Evolutionary conservation across 2,329 filamentous ascomycete species (phyloP).

Genomic region (Fonsecaea nubica): DNA sequence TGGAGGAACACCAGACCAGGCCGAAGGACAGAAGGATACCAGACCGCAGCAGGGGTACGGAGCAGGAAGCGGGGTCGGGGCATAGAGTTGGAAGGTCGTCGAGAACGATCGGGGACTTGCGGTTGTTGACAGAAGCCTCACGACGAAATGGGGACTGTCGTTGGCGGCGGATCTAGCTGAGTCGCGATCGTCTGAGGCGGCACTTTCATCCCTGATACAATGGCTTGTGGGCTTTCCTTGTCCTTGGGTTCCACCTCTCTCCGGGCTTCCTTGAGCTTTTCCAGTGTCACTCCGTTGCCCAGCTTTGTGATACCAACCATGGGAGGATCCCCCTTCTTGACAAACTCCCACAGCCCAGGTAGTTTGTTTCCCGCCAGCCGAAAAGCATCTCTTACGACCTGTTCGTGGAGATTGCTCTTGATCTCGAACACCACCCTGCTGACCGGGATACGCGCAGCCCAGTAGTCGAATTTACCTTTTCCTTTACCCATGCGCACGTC

Average conservation of each 20-base stretch:
- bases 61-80: conserved; percentile 62
- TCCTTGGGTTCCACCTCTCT: conserved; percentile 62
- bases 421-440: conserved; percentile 93
- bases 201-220: conserved; percentile 44
- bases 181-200: conserved; percentile 47
- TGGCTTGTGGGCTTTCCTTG: conserved; percentile 39
- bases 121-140: conserved; percentile 10
- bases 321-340: conserved; percentile 86
- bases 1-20: conserved; percentile 50
- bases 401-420: conserved; percentile 90
- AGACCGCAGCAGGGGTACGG: conserved; percentile 63
- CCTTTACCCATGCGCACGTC: conserved; percentile 99
- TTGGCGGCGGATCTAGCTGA: conserved; percentile 40
- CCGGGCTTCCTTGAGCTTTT: conserved; percentile 81
- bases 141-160: conserved; percentile 26
- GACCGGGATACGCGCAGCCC: conserved; percentile 87
- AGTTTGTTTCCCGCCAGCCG: conserved; percentile 92
- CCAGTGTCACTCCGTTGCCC: conserved; percentile 77
- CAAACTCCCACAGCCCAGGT: conserved; percentile 85
- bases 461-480: conserved; percentile 96
- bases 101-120: neutral
- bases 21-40: conserved; percentile 48
- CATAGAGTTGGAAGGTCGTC: conserved; percentile 43
- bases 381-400: conserved; percentile 92
- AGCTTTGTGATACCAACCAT: conserved; percentile 94